A percentile compares a stretch with the other conserved stretches of the same genome.
Conservation (phyloP, 495 filamentous ascomycete species). For the Xylaria grammica region DNA sequence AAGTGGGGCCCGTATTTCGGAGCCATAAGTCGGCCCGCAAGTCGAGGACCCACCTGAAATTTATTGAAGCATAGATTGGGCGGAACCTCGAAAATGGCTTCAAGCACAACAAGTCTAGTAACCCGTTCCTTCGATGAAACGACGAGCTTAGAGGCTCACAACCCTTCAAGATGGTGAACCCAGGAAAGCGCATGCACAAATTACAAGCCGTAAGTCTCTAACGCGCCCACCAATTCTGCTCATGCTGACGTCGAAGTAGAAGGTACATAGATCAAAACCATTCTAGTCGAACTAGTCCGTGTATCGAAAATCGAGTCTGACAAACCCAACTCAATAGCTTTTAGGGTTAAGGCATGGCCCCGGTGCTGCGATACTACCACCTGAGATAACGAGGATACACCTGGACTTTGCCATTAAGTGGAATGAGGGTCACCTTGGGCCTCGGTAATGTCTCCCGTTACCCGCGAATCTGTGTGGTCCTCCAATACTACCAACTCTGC, state of each 20-base stretch:
- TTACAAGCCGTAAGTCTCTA: constrained; percentile 70
- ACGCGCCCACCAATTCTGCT: constrained; percentile 24
- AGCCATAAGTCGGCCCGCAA: constrained; percentile 11
- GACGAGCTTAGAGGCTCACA: constrained; percentile 32
- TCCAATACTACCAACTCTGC: constrained; percentile 1
- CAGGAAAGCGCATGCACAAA: constrained; percentile 78
- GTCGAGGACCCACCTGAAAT: constrained; percentile 21
- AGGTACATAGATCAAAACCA: constrained; percentile 31
- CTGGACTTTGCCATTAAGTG: constrained; percentile 75
- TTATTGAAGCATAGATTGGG: constrained; percentile 16
- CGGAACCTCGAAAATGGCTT: constrained; percentile 5
- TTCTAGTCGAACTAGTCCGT: no score
- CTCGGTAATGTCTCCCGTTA: constrained; percentile 61
- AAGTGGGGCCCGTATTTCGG: constrained; percentile 7
- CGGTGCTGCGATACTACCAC: constrained; percentile 80
- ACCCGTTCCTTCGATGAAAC: constrained; percentile 12
- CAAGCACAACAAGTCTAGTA: constrained; percentile 1
- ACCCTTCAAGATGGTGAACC: constrained; percentile 71
- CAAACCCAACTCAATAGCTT: constrained; percentile 55
- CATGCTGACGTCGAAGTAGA: constrained; percentile 39
- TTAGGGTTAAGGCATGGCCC: constrained; percentile 74
- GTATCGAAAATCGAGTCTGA: neutral
- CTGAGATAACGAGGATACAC: constrained; percentile 81
- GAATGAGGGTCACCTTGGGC: constrained; percentile 75
- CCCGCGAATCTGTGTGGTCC: neutral